Evolutionary conservation across 2,329 filamentous ascomycete genomes (phyloP).

Genomic region (Pseudocercospora cruenta): DNA sequence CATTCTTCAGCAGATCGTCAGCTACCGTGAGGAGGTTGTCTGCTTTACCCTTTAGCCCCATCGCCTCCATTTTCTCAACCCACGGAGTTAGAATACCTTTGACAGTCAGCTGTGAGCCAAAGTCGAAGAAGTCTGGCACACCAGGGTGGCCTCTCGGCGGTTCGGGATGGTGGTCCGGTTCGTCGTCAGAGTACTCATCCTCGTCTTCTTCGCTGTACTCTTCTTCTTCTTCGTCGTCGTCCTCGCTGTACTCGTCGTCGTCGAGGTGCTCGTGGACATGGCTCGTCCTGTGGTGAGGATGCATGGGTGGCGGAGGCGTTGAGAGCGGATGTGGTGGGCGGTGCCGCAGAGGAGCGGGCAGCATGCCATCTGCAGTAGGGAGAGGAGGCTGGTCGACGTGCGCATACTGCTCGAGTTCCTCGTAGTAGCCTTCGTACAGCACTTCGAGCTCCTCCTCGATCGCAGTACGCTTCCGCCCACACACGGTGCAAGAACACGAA

Average conservation of each 20-base stretch:
- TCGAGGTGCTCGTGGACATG: constrained; percentile 72
- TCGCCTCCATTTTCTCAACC: constrained; percentile 39
- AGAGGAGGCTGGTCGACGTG: constrained; percentile 70
- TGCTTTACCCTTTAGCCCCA: constrained; percentile 52
- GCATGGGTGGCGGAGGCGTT: constrained; percentile 34
- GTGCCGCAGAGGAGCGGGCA: constrained; percentile 59
- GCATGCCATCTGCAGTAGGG: constrained; percentile 64
- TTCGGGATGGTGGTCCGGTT: constrained; percentile 56
- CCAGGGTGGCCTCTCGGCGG: constrained; percentile 62
- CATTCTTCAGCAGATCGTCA: constrained; percentile 97
- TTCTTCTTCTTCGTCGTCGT: constrained; percentile 60
- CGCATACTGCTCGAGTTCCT: constrained; percentile 96
- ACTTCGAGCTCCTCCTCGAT: constrained; percentile 98
- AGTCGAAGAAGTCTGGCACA: constrained; percentile 89
- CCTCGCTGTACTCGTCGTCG: constrained; percentile 53
- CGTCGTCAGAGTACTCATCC: constrained; percentile 67
- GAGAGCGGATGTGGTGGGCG: constrained; percentile 46
- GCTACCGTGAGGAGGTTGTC: constrained; percentile 98
- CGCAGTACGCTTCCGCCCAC: constrained; percentile 90
- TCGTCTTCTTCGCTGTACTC: constrained; percentile 70
- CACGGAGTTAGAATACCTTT: constrained; percentile 64
- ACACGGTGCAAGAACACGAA: constrained; percentile 97
- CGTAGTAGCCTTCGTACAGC: constrained; percentile 97
- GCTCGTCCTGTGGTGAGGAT: constrained; percentile 68
- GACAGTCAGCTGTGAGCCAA: constrained; percentile 95